Evolutionary conservation across 2,329 filamentous ascomycete species (phyloP).

Genomic region (Fusarium sp.): DNA sequence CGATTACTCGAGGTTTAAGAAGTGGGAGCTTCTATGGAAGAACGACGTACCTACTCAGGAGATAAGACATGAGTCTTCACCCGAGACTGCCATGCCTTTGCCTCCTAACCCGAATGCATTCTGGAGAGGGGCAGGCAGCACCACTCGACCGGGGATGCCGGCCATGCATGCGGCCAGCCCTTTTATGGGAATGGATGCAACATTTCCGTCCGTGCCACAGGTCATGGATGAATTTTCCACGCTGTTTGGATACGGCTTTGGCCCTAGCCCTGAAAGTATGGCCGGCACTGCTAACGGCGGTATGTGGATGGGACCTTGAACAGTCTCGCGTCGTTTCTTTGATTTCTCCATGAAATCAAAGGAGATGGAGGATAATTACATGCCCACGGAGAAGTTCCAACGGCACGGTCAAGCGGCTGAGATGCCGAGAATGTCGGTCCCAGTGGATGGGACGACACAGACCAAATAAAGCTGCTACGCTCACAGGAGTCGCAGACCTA

Average conservation of each 20-base stretch:
- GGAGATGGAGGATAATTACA: conserved; percentile 21
- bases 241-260: conserved; percentile 52
- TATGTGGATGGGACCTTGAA: conserved; percentile 51
- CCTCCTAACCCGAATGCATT: conserved; percentile 44
- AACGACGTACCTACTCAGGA: conserved; percentile 53
- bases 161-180: conserved; percentile 51
- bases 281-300: conserved; percentile 43
- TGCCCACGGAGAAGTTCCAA: conserved; percentile 1
- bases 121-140: conserved; percentile 42
- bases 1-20: conserved; percentile 67
- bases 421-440: conserved; percentile 3
- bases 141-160: conserved; percentile 44
- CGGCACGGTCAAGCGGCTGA: conserved; percentile 5
- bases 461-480: background rate
- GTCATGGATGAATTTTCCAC: conserved; percentile 57
- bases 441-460: background rate
- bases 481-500: background rate
- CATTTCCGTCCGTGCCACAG: conserved; percentile 57
- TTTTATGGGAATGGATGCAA: conserved; percentile 56
- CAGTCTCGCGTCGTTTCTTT: background rate
- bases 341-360: conserved; percentile 8
- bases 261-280: conserved; percentile 51
- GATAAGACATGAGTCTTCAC: conserved; percentile 44
- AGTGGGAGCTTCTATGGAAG: conserved; percentile 66
- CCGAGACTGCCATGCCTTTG: conserved; percentile 42